Percentiles rank a stretch among this genome's conserved stretches.
These are phyloP conservation scores for Gremmenia infestans DNA, from an alignment of 2,329 filamentous ascomycete species.

Conservation along the genomic window DNA sequence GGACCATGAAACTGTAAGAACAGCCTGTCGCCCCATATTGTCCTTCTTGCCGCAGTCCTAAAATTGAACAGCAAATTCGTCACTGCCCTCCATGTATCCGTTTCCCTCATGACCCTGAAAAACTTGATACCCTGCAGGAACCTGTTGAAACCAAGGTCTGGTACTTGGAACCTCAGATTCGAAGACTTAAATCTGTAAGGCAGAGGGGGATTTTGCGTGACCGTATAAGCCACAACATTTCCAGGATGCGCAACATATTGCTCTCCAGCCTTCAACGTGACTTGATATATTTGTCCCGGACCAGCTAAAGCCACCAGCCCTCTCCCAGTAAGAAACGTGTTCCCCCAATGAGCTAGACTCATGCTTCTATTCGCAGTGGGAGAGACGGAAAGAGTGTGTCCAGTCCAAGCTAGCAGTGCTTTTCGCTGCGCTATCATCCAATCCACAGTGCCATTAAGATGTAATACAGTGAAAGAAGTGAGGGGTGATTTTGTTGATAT, in stretches of 20 bases:
- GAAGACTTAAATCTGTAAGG: conserved; percentile 86
- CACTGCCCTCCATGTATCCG: conserved; percentile 66
- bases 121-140: conserved; percentile 68
- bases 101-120: conserved; percentile 65
- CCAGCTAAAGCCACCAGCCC: conserved; percentile 81
- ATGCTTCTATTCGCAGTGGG: conserved; percentile 72
- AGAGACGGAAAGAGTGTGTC: conserved; percentile 72
- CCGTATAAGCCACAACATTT: conserved; percentile 85
- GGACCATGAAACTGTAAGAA: conserved; percentile 90
- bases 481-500: conserved; percentile 82
- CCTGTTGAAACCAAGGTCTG: conserved; percentile 55
- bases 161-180: conserved; percentile 70
- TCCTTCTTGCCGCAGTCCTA: conserved; percentile 71
- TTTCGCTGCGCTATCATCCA: conserved; percentile 90
- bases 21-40: conserved; percentile 89
- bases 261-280: conserved; percentile 76
- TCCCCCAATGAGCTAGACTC: conserved; percentile 85
- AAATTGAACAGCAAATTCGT: conserved; percentile 61
- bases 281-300: conserved; percentile 83
- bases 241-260: conserved; percentile 88
- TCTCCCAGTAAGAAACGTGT: conserved; percentile 79
- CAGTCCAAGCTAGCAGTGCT: conserved; percentile 93
- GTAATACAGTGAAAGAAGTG: conserved; percentile 81
- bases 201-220: conserved; percentile 66
- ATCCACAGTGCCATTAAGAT: conserved; percentile 88